Conservation (phyloP, 495 filamentous ascomycete species). For the Daldinia childiae region DNA sequence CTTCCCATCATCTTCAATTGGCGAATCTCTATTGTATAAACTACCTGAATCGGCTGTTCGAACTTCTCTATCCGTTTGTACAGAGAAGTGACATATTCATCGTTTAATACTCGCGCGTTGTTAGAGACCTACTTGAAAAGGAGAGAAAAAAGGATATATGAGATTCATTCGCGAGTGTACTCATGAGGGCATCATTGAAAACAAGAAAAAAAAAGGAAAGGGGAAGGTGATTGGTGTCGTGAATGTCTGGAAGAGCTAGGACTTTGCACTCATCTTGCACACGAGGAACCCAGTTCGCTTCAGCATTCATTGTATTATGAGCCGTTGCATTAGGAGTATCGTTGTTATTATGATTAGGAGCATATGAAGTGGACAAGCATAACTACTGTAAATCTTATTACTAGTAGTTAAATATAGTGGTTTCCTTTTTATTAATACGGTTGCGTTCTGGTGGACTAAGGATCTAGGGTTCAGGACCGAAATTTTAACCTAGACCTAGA, state of each 20-base stretch:
- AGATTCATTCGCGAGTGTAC: not conserved
- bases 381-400: not conserved
- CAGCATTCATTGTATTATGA: not conserved
- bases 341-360: not conserved
- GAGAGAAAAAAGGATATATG: too few relatives aligned
- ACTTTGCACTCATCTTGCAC: not conserved
- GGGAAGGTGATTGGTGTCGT: too few relatives aligned
- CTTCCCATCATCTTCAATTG: constrained; percentile 1
- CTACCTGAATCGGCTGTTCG: not conserved
- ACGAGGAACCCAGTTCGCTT: not conserved
- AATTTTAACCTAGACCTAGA: too few relatives aligned
- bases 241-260: not conserved
- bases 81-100: not conserved
- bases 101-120: not conserved
- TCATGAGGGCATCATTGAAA: not conserved
- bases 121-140: not conserved
- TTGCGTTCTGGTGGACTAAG: not conserved
- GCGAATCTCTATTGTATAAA: not conserved
- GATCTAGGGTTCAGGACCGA: not conserved
- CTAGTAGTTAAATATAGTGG: too few relatives aligned
- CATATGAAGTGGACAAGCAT: not conserved
- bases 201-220: not conserved
- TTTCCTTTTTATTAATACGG: not conserved
- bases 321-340: not conserved
- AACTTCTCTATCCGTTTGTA: not conserved